Conservation (phyloP, 169 alveolate species). For the Eimeria mitis region DNA sequence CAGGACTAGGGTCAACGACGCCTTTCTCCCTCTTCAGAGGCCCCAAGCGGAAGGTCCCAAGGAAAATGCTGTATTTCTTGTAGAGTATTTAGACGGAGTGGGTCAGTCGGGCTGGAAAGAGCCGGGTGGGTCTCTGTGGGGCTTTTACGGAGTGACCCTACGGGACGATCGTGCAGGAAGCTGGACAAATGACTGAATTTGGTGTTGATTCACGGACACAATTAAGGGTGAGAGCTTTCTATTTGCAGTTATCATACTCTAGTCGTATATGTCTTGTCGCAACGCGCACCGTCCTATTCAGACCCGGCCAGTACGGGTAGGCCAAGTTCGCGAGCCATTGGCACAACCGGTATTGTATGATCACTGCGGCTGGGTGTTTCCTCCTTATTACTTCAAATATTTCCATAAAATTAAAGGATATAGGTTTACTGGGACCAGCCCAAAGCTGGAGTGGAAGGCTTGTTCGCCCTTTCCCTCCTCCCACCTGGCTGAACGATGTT, state of each 20-base stretch:
- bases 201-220: not conserved
- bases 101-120: not conserved
- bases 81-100: not conserved
- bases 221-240: not conserved
- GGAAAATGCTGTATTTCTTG: not conserved
- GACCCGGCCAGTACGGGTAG: too few relatives aligned
- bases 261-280: not conserved
- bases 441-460: not conserved
- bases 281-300: not conserved
- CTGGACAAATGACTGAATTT: not conserved
- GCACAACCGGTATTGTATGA: not conserved
- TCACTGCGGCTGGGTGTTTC: not conserved
- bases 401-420: not conserved
- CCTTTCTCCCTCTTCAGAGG: not conserved
- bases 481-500: too few relatives aligned
- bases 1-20: not conserved
- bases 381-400: not conserved
- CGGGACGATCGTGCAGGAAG: not conserved
- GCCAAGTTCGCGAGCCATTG: constrained; percentile 10
- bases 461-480: not conserved
- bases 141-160: constrained; percentile 35
- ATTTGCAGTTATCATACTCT: not conserved
- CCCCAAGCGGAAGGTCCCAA: not conserved
- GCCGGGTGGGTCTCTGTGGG: constrained; percentile 29
- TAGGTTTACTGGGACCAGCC: not conserved